A percentile compares a stretch with the other conserved stretches of the same genome.
phyloP scores from a whole-genome alignment of 305 asterid genomes.

The Rubia tinctorum region DNA sequence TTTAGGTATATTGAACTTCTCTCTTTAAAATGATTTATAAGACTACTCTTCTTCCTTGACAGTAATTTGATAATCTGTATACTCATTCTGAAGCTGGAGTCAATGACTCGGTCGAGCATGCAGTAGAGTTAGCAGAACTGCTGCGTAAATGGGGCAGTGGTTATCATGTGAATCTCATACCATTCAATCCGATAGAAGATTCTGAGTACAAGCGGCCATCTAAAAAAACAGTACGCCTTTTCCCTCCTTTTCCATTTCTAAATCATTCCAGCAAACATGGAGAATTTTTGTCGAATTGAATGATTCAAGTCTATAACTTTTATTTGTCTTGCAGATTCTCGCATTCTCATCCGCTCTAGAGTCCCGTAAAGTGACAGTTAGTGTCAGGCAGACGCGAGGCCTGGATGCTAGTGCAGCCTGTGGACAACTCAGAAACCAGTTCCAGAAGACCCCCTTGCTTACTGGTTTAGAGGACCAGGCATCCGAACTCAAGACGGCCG shows the following conservation, averaged over 20 bases:
- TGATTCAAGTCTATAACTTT: neutral
- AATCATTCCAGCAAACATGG: neutral
- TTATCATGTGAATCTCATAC: slow-evolving; percentile 89
- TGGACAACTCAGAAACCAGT: slow-evolving; percentile 90
- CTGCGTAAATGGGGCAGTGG: slow-evolving; percentile 88
- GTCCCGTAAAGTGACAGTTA: slow-evolving; percentile 73
- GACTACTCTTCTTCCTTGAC: slow-evolving; percentile 7
- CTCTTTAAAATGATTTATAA: slow-evolving; percentile 5
- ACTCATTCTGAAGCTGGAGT: slow-evolving; percentile 68
- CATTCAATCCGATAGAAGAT: slow-evolving; percentile 80
- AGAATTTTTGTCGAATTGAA: neutral
- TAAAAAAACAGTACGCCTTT: slow-evolving; percentile 56
- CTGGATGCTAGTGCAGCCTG: slow-evolving; percentile 97
- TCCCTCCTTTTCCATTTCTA: slow-evolving; percentile 7
- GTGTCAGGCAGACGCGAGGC: slow-evolving; percentile 89
- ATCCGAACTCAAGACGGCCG: slow-evolving; percentile 41
- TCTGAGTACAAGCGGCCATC: slow-evolving; percentile 78
- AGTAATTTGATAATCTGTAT: slow-evolving; percentile 7
- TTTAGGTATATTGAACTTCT: slow-evolving; percentile 45
- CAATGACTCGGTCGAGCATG: slow-evolving; percentile 70
- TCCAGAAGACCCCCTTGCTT: slow-evolving; percentile 74
- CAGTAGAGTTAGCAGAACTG: slow-evolving; percentile 73
- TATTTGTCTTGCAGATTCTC: slow-evolving; percentile 41
- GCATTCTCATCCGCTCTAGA: slow-evolving; percentile 80
- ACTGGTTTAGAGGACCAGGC: slow-evolving; percentile 33